These are phyloP conservation scores for Metarhizium sp. DNA, from an alignment of 2,329 filamentous ascomycete species.

Conservation along the genomic window DNA sequence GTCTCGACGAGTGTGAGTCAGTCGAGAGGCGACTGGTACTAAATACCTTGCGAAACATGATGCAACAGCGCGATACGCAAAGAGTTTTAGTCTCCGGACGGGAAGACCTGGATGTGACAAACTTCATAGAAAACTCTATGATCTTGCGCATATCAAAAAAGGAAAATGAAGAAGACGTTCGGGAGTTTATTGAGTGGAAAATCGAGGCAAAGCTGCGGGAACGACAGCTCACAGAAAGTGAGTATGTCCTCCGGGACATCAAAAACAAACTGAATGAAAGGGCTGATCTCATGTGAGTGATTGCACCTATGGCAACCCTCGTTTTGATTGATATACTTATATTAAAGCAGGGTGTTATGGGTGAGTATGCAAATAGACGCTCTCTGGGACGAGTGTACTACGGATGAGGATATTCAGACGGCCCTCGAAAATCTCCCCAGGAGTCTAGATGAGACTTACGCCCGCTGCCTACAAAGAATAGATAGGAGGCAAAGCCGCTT, in stretches of 20 bases:
- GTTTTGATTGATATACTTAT: not conserved
- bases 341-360: not conserved
- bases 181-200: slow-evolving; percentile 1
- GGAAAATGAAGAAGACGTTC: not conserved
- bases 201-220: not conserved
- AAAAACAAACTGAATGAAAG: not conserved
- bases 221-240: not conserved
- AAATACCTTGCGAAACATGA: not conserved
- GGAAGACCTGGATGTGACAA: not conserved
- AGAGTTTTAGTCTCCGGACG: not conserved
- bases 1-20: not conserved
- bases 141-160: not conserved
- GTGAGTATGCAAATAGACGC: slow-evolving; percentile 3
- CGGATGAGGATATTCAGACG: not conserved
- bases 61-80: not conserved
- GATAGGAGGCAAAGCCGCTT: not conserved
- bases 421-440: not conserved
- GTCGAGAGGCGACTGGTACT: not conserved
- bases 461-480: not conserved
- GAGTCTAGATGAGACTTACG: slow-evolving; percentile 1
- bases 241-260: not conserved
- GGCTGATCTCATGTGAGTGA: slow-evolving; percentile 1
- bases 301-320: not conserved
- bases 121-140: not conserved
- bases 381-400: not conserved